Evolutionary conservation across 352 stramenopile genomes (phyloP).

Genomic region (Globisporangium alternatum): DNA sequence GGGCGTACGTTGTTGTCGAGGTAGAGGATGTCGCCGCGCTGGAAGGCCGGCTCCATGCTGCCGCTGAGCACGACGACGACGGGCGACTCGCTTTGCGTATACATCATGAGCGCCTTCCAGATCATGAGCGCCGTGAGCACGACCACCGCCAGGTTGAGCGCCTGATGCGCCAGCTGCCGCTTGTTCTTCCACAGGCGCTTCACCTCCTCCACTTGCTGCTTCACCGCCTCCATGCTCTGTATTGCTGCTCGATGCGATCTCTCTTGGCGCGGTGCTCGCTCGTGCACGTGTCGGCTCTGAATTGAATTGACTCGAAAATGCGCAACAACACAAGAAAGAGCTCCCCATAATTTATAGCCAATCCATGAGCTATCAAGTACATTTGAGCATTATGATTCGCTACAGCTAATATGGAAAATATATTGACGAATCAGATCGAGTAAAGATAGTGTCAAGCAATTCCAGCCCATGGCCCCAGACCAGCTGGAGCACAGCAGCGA

Average conservation of each 20-base stretch:
- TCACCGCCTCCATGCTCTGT: constrained; percentile 51
- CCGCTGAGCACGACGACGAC: constrained; percentile 98
- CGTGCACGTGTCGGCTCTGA: background rate
- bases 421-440: too few relatives aligned
- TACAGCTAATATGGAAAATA: too few relatives aligned
- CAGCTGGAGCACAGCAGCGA: background rate
- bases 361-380: background rate
- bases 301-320: background rate
- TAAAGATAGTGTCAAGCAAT: background rate
- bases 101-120: constrained; percentile 98
- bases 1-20: constrained; percentile 91
- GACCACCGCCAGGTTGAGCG: constrained; percentile 98
- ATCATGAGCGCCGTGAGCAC: constrained; percentile 99
- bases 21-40: constrained; percentile 98
- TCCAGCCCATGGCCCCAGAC: background rate
- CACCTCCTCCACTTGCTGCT: constrained; percentile 93
- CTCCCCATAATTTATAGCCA: background rate
- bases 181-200: constrained; percentile 99
- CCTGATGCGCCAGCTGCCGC: constrained; percentile 95
- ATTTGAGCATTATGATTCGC: background rate
- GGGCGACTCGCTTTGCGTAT: constrained; percentile 96
- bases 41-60: constrained; percentile 99
- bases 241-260: background rate
- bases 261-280: background rate
- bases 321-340: background rate